A percentile compares a stretch with the other conserved stretches of the same genome.
Evolutionary conservation across 2,329 filamentous ascomycete species (phyloP).

Genomic region (Fusarium dimerum): DNA sequence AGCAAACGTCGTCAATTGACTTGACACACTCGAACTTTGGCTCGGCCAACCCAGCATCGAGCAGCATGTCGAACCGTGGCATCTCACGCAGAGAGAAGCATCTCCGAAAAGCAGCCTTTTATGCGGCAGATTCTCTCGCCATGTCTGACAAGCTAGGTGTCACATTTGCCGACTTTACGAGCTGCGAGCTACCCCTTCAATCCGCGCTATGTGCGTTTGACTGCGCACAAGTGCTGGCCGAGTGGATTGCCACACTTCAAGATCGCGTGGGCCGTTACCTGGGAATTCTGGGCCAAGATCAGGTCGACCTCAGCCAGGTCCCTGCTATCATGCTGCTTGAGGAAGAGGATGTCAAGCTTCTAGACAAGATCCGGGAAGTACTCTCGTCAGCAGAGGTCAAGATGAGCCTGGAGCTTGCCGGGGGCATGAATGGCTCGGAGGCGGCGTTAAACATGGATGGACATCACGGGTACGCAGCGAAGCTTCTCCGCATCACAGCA

Average conservation of each 20-base stretch:
- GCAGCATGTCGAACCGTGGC: conserved; percentile 39
- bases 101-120: conserved; percentile 90
- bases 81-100: conserved; percentile 80
- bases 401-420: conserved; percentile 59
- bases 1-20: conserved; percentile 51
- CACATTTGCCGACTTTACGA: conserved; percentile 81
- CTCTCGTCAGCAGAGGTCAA: conserved; percentile 77
- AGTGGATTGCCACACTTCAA: conserved; percentile 92
- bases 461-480: conserved; percentile 77
- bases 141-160: conserved; percentile 86
- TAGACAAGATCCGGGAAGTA: conserved; percentile 81
- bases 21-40: conserved; percentile 42
- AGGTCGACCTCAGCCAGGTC: conserved; percentile 76
- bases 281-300: conserved; percentile 81
- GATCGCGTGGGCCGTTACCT: conserved; percentile 90
- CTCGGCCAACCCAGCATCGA: conserved; percentile 20
- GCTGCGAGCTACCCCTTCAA: conserved; percentile 83
- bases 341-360: conserved; percentile 84
- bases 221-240: conserved; percentile 88
- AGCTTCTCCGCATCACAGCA: conserved; percentile 80
- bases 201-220: conserved; percentile 92
- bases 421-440: conserved; percentile 52
- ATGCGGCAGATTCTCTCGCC: conserved; percentile 86
- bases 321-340: conserved; percentile 89
- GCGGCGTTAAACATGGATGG: conserved; percentile 56